Evolutionary conservation across 768 basidiomycete genomes (phyloP).

Genomic region (Boletus speciosus): DNA sequence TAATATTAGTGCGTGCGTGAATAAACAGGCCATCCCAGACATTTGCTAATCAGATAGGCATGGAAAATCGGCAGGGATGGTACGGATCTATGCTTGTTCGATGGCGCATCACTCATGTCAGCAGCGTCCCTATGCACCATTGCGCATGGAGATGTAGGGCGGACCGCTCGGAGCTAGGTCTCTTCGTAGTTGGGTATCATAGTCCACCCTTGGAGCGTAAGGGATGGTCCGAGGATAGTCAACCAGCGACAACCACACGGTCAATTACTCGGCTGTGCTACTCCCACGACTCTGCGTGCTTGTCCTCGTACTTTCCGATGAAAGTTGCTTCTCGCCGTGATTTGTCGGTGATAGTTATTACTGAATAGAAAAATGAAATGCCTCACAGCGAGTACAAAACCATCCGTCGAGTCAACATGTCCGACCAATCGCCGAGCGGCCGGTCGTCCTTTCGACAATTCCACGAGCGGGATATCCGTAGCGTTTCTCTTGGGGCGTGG

Average conservation of each 20-base stretch:
- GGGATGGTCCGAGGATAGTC: background rate
- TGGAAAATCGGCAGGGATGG: background rate
- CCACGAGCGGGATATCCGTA: slow-evolving; percentile 17
- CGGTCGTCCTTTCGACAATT: slow-evolving; percentile 9
- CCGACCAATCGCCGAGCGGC: background rate
- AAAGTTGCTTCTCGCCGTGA: background rate
- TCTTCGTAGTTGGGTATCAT: background rate
- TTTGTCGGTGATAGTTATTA: slow-evolving; percentile 1
- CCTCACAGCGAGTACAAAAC: slow-evolving; percentile 15
- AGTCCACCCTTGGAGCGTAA: slow-evolving; percentile 18
- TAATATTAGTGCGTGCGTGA: background rate
- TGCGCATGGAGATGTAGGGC: background rate
- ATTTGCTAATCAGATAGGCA: background rate
- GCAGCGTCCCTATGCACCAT: background rate
- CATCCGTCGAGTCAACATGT: slow-evolving; percentile 1
- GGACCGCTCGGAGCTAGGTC: background rate
- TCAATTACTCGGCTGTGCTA: background rate
- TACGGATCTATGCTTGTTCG: background rate
- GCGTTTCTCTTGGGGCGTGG: background rate
- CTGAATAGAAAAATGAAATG: background rate
- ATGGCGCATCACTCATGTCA: background rate
- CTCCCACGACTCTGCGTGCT: slow-evolving; percentile 14
- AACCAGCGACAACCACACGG: background rate
- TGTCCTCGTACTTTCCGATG: slow-evolving; percentile 7
- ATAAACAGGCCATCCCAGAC: background rate